These are phyloP conservation scores for Pythium aphanidermatum DNA, from an alignment of 352 stramenopile genomes.

Conservation along the genomic window DNA sequence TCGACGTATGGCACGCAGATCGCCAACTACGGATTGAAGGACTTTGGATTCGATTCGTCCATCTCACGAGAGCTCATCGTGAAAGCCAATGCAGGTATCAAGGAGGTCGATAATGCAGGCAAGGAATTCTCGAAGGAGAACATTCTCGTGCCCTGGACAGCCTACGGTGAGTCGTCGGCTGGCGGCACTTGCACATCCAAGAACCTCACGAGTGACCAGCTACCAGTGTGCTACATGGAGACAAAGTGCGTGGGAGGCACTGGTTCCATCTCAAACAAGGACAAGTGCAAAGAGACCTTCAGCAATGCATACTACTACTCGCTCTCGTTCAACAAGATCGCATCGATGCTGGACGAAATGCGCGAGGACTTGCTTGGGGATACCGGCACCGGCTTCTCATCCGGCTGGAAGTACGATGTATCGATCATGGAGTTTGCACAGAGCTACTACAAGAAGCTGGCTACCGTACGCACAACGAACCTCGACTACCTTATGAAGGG, in stretches of 20 bases:
- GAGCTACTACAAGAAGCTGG: slow-evolving; percentile 48
- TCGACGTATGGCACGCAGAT: slow-evolving; percentile 40
- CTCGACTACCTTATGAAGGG: slow-evolving; percentile 43
- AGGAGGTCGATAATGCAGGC: slow-evolving; percentile 10
- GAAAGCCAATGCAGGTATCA: slow-evolving; percentile 29
- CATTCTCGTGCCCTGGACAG: slow-evolving; percentile 49
- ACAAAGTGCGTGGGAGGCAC: slow-evolving; percentile 26
- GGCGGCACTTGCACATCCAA: slow-evolving; percentile 20
- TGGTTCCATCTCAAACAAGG: slow-evolving; percentile 10
- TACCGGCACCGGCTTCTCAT: slow-evolving; percentile 50
- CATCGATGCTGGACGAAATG: slow-evolving; percentile 61
- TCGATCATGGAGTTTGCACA: slow-evolving; percentile 60
- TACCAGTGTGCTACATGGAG: slow-evolving; percentile 64
- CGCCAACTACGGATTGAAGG: slow-evolving; percentile 39
- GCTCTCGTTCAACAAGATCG: slow-evolving; percentile 50
- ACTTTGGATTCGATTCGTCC: slow-evolving; percentile 62
- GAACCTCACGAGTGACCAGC: slow-evolving; percentile 27
- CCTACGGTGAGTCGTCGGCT: slow-evolving; percentile 30
- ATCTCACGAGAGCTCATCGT: slow-evolving; percentile 36
- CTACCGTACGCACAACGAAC: slow-evolving; percentile 29
- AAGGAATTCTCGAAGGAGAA: slow-evolving; percentile 46
- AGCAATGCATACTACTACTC: slow-evolving; percentile 54
- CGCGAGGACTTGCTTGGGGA: slow-evolving; percentile 65
- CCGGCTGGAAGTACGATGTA: slow-evolving; percentile 51
- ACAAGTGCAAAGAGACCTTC: slow-evolving; percentile 48